phyloP scores from a whole-genome alignment of 2,329 filamentous ascomycete genomes.

The Fonsecaea erecta region DNA sequence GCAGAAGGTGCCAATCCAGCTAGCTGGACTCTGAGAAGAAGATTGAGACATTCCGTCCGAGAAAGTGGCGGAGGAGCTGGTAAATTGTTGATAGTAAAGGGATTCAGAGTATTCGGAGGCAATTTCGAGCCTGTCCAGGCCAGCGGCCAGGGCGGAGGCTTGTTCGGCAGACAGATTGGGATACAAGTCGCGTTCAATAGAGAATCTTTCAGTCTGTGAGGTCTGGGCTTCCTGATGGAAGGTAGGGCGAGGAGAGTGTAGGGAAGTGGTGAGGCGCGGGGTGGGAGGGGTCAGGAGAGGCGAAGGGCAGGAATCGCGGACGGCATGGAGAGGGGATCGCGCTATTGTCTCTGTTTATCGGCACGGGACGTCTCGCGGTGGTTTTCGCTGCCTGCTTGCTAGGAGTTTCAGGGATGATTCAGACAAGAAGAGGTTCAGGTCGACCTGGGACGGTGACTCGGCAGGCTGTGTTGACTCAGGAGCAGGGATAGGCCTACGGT shows the following conservation, averaged over 20 bases:
- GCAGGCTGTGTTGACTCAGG: constrained; percentile 1
- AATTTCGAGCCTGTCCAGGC: constrained; percentile 54
- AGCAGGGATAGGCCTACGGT: constrained; percentile 1
- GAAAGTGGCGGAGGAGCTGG: constrained; percentile 34
- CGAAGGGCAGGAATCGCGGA: neutral
- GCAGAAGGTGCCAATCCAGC: constrained; percentile 98
- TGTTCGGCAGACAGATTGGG: constrained; percentile 53
- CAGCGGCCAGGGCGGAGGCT: constrained; percentile 52
- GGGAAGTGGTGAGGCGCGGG: constrained; percentile 8
- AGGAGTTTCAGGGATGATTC: neutral
- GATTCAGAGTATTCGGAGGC: constrained; percentile 32
- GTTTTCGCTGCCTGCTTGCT: neutral
- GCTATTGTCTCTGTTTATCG: neutral
- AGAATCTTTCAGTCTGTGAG: constrained; percentile 2
- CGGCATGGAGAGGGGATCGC: constrained; percentile 11
- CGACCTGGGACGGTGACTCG: neutral
- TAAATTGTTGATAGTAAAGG: constrained; percentile 35
- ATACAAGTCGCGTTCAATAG: neutral
- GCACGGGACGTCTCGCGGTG: neutral
- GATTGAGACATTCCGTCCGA: constrained; percentile 56
- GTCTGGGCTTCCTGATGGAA: neutral
- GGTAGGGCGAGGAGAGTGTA: neutral
- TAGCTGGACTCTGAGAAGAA: constrained; percentile 70
- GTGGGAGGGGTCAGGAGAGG: constrained; percentile 19
- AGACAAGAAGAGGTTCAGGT: neutral